Conservation (phyloP, 768 basidiomycete species). For the Lyophyllum shimeji region DNA sequence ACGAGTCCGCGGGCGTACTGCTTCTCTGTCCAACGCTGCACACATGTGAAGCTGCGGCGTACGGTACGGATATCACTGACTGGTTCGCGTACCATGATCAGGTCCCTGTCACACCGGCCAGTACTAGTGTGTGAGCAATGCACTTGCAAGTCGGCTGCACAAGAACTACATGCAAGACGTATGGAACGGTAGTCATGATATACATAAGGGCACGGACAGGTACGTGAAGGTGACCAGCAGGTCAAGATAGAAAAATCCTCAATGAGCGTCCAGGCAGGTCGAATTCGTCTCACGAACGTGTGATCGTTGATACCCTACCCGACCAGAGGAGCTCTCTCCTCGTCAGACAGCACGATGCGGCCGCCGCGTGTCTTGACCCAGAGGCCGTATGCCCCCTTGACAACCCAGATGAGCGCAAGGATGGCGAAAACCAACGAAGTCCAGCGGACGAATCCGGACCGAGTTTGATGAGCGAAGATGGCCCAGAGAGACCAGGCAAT, state of each 20-base stretch:
- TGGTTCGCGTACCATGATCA: too few species aligned
- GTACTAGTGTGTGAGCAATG: too few species aligned
- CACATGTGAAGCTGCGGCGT: too few species aligned
- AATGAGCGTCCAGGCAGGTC: neutral
- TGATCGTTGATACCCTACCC: conserved; percentile 19
- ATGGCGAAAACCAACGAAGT: conserved; percentile 81
- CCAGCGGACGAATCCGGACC: conserved; percentile 86
- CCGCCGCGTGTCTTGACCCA: conserved; percentile 45
- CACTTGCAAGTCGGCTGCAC: neutral
- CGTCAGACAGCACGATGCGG: conserved; percentile 69
- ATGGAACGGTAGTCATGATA: neutral
- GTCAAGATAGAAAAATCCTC: neutral
- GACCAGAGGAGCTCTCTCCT: conserved; percentile 86
- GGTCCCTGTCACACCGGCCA: too few species aligned
- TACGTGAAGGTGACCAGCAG: neutral
- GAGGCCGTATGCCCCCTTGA: conserved; percentile 69
- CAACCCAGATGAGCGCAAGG: conserved; percentile 79
- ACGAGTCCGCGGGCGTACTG: too few species aligned
- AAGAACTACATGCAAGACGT: neutral
- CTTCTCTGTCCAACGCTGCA: too few species aligned
- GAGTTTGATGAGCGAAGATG: conserved; percentile 77
- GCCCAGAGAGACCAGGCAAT: conserved; percentile 94
- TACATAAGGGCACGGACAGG: neutral
- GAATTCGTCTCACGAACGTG: neutral
- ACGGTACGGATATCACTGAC: too few species aligned